phyloP scores from a whole-genome alignment of 495 filamentous ascomycete species.

The Hypomontagnella monticulosa region DNA sequence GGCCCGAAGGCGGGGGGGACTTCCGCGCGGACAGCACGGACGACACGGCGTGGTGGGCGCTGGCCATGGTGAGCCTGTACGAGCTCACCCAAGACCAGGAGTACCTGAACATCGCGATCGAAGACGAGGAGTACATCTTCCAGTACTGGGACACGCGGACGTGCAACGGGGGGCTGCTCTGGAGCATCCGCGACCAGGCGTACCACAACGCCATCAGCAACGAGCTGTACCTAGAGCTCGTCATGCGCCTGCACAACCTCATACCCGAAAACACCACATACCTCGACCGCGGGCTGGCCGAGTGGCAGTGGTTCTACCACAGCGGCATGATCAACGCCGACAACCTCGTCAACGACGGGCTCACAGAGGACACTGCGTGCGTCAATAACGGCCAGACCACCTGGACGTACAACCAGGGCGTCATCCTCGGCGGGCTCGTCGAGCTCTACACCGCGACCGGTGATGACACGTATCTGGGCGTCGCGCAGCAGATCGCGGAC shows the following conservation, averaged over 20 bases:
- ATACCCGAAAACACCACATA: slow-evolving; percentile 60
- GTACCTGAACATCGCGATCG: slow-evolving; percentile 63
- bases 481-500: slow-evolving; percentile 66
- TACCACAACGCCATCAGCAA: slow-evolving; percentile 77
- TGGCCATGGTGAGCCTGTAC: slow-evolving; percentile 70
- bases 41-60: slow-evolving; percentile 76
- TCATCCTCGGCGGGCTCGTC: slow-evolving; percentile 72
- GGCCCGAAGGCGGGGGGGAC: slow-evolving; percentile 51
- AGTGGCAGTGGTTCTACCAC: slow-evolving; percentile 72
- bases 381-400: slow-evolving; percentile 67
- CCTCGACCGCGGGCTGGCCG: slow-evolving; percentile 59
- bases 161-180: slow-evolving; percentile 67
- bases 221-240: slow-evolving; percentile 72
- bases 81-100: slow-evolving; percentile 63
- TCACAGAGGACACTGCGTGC: slow-evolving; percentile 61
- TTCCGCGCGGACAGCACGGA: slow-evolving; percentile 70
- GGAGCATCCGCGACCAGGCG: slow-evolving; percentile 63
- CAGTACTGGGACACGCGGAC: slow-evolving; percentile 63
- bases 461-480: slow-evolving; percentile 55
- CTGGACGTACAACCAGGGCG: slow-evolving; percentile 82
- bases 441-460: slow-evolving; percentile 60
- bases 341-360: slow-evolving; percentile 72
- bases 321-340: slow-evolving; percentile 71
- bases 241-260: slow-evolving; percentile 72
- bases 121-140: slow-evolving; percentile 67